Evolutionary conservation across 345 rosid species (phyloP), one percentile per base, ranked within the genome.

Genomic region (Eucalyptus marginata): DNA sequence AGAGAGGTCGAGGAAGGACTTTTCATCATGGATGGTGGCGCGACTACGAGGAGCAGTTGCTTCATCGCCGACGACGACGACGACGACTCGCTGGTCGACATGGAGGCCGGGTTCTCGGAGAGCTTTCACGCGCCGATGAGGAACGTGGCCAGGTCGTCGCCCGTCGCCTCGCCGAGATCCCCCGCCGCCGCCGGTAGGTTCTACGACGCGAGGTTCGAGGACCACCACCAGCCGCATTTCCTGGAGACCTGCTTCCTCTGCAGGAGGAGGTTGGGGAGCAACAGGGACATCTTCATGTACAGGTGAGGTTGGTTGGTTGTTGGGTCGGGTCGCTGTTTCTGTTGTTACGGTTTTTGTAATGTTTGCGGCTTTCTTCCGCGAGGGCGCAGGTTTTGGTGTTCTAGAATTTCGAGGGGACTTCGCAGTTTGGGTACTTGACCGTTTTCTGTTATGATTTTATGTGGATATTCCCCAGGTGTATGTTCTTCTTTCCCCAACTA

Each of bases 231-330:
- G 4, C 93, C 97, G 89, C 92, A 96, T 90, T 96, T 94, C 93
- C 49, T 96, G 92, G 97, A 95, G 64, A 87, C 96, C 43, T 96
- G 99, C 93, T 92, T 91, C 88, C 95, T 94, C 85, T 96, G 99
- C 91, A 93, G 95, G 94, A 96, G 94, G 71, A 95, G 93, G 5
- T 95, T 96, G n/a, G 95, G 95, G 81, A 93, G 89, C 88, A 93
- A 94, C 95, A 92, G 91, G 89, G 99, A 96, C 93, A 96, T 96
- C 95, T 96, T 89, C 86, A 96, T 96, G 99, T 96, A 96, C 93
- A 94, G 97, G 98, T 52, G 24, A 20, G 58, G 58, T 95, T 47
- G 58, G 92, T 84, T 81, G 22, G 22, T 47, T n/a, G 54, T 56
- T 47, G 66, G 49, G 31, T 44, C 79, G 51, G 24, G 86, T 24